Base-by-base conservation (phyloP, 768 basidiomycete genomes). In the Crassisporium funariophilum region DNA sequence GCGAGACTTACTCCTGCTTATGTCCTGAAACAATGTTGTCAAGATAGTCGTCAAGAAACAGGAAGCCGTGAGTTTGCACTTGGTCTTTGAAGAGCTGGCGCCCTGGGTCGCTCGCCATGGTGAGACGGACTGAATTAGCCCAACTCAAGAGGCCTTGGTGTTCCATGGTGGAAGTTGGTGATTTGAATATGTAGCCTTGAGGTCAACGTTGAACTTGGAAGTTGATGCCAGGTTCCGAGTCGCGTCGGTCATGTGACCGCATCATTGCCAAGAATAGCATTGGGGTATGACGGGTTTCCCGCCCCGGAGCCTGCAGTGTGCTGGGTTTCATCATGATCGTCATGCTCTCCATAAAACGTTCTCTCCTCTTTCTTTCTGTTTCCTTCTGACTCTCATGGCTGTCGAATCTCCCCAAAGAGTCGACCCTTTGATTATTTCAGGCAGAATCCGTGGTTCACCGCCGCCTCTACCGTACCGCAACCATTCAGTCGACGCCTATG, bases 1-100 rank as follows among this genome's bases (percentile, higher is more conserved):
- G 53, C 20, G 17, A 16, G 37, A 53, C 79, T 38, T 56, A 89
- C 89, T 82, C 87, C 65, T 83, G 75, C 58, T 79, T 82, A 25
- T 78, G 76, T 24, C 84, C 82, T 3, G 76, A 73, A 24, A 88
- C 69, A 47, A 91, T 88, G 56, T 80, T 81, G 56, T 86, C 83
- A 35, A 91, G 68, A 60, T 91, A 91, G 58, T 84, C 82, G 51
- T 90, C 83, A 34, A 92, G 77, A 63, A 91, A 91, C 52, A 82
- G 73, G 64, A 90, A 88, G 3, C 87, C 90, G 50, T 88, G 82
- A 2, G 73, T 77, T 40, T 88, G 84, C 27, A 91, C 77, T 58
- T 90, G 84, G 41, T 85, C 82, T 44, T 86, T 78, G 55, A 92
- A 82, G 39, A 79, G 68, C 53, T 84, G 76, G 11, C 86, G 79